A percentile compares a stretch with the other conserved stretches of the same genome.
Evolutionary conservation across 805 yeast species (phyloP).

Genomic region (Yamadazyma ubonensis): DNA sequence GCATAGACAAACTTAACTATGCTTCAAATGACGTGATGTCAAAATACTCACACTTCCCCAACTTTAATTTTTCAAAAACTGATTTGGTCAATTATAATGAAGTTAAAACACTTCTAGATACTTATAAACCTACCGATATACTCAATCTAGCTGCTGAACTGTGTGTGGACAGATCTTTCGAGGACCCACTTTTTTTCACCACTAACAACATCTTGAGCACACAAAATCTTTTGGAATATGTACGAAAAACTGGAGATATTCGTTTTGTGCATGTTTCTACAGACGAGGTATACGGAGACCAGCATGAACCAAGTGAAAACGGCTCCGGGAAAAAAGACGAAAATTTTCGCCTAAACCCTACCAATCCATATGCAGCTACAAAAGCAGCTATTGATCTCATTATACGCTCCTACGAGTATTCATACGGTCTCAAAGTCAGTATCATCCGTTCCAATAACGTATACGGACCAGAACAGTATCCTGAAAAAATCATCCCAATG

Average conservation of each 20-base stretch:
- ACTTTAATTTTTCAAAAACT: slow-evolving; percentile 25
- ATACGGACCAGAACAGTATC: slow-evolving; percentile 53
- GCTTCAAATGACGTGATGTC: slow-evolving; percentile 36
- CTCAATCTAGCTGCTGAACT: slow-evolving; percentile 57
- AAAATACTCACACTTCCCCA: slow-evolving; percentile 8
- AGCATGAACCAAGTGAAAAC: slow-evolving; percentile 5
- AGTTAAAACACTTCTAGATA: slow-evolving; percentile 18
- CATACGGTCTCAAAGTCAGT: slow-evolving; percentile 42
- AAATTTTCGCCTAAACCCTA: slow-evolving; percentile 40
- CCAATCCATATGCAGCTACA: slow-evolving; percentile 58
- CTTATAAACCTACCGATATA: slow-evolving; percentile 25
- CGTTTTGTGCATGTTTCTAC: slow-evolving; percentile 51
- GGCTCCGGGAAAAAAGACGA: slow-evolving; percentile 28
- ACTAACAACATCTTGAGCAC: slow-evolving; percentile 47
- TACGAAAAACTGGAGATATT: slow-evolving; percentile 18
- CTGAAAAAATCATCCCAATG: slow-evolving; percentile 50
- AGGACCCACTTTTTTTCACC: slow-evolving; percentile 43
- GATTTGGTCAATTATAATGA: slow-evolving; percentile 35
- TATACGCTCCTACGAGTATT: slow-evolving; percentile 42
- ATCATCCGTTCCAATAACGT: slow-evolving; percentile 51
- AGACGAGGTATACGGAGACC: slow-evolving; percentile 60
- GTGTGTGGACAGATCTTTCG: slow-evolving; percentile 52
- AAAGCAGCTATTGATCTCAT: slow-evolving; percentile 55
- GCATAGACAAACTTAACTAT: slow-evolving; percentile 49
- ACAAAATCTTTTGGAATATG: slow-evolving; percentile 46